Evolutionary conservation across 768 basidiomycete genomes (phyloP), one percentile per base, ranked within the genome.

Genomic region (Cyclocybe cylindracea): DNA sequence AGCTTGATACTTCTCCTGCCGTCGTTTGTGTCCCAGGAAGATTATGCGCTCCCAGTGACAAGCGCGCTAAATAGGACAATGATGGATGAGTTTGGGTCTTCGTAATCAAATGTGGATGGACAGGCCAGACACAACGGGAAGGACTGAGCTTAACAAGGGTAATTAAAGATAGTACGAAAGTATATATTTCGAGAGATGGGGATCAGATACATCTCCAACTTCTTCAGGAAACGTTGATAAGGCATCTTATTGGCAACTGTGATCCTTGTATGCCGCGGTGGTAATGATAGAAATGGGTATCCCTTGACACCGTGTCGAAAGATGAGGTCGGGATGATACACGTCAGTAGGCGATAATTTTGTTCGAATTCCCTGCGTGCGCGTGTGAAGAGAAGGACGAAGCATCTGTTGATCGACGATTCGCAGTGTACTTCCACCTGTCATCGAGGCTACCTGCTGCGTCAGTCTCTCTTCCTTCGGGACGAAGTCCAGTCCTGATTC

Each of bases 211-310:
- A 69, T 98, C 95, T 40, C 97, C 95, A 50, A 99, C 92, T 76
- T 99, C 97, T 67, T 95, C 92, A 0, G 91, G 81, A 66, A 97
- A 98, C 1, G 87, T 89, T 14, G 85, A 83, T 41, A 97, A 71
- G 97, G 97, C 68, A 98, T 83, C 62, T 88, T 64, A 98, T 93
- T 10, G 94, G 95, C 31, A 98, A 69, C 29, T 83, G 55, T 94
- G 86, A 49, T 86, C 86, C 66, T 87, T 88, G 70, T 94, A 96
- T 10, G 77, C 82, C 49, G 96, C 89, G 9, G 80, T 78, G 1
- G 95, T 91, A n/a, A 63, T 94, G 87, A 70, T 84, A 98, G 65
- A 91, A 96, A 66, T 98, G 95, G 35, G 95, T 98, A 77, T 99
- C n/a, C 96, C 61, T 91, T 92, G 43, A 78, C 75, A 24, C 76